Evolutionary conservation across 345 rosid species (phyloP), one percentile per base, ranked within the genome.

Genomic region (Gossypium stocksii): DNA sequence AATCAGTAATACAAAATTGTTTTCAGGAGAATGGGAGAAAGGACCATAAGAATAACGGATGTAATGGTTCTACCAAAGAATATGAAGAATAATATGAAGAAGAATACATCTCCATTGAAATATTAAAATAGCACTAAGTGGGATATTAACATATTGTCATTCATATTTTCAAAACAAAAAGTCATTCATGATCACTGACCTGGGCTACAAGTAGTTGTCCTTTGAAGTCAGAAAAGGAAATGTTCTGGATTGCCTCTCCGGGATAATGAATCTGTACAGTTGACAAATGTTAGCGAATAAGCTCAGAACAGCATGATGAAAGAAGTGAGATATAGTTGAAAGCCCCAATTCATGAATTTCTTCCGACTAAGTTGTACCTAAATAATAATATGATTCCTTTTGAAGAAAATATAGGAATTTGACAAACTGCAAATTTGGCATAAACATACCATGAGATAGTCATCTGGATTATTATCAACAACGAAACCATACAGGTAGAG

Each of bases 401-500:
- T 2, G 7, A 54, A 56, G 19, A 9, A n/a, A 16, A 25, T 23
- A 67, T 4, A 27, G 73, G 16, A 64, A 76, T 56, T 20, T 34
- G 27, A 71, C 19, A 77, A 63, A 23, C 29, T 44, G 63, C 52
- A 44, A 44, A 13, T 19, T 75, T 58, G 54, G 54, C 9, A 49
- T 16, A 72, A 41, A 54, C 67, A 70, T 84, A 94, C 98, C 98
- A 94, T 94, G 75, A 92, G 89, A 85, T 88, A 92, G 76, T 94
- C 97, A 82, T 90, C 97, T 78, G 97, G 89, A 82, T 92, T 94
- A 68, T 85, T 83, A 66, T 89, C 91, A 75, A 94, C 85, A 73
- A 89, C 97, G 78, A 94, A 92, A 68, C 97, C 98, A 73, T 92
- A 92, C n/a, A 94, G 85, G 86, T 94, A 94, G 51, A 94, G 83